Evolutionary conservation across 2,329 filamentous ascomycete species (phyloP).

Genomic region (Clonostachys solani): DNA sequence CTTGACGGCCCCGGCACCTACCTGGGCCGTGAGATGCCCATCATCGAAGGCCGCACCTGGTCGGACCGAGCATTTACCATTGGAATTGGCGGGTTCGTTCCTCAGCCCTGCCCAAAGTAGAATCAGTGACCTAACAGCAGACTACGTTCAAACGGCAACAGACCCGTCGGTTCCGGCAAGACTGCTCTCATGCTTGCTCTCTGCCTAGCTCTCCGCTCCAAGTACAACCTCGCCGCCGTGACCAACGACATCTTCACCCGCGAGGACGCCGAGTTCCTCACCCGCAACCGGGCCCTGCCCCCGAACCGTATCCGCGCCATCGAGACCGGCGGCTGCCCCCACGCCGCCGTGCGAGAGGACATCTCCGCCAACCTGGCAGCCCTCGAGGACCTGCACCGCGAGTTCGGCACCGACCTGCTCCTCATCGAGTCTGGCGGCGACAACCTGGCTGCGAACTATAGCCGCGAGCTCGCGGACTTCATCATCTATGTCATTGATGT

Average conservation of each 20-base stretch:
- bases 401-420: conserved; percentile 76
- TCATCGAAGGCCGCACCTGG: conserved; percentile 85
- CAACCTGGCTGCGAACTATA: conserved; percentile 96
- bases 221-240: conserved; percentile 86
- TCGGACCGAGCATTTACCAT: conserved; percentile 87
- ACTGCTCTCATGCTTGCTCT: conserved; percentile 95
- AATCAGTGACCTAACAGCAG: neutral
- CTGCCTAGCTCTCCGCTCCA: conserved; percentile 75
- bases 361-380: conserved; percentile 92
- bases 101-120: neutral
- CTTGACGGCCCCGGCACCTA: conserved; percentile 91
- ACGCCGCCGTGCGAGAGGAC: conserved; percentile 96
- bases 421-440: conserved; percentile 96
- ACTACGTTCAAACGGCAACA: conserved; percentile 31
- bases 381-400: conserved; percentile 79
- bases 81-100: conserved; percentile 87
- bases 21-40: conserved; percentile 86
- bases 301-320: conserved; percentile 86
- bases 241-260: conserved; percentile 99
- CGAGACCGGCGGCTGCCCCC: conserved; percentile 94
- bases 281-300: conserved; percentile 77
- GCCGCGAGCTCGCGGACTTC: conserved; percentile 88
- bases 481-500: conserved; percentile 99
- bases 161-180: conserved; percentile 94
- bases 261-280: conserved; percentile 97